Evolutionary conservation across 1,139 yeast species (phyloP), one percentile per base, ranked within the genome.

Genomic region (Yamadazyma songkhlaensis): DNA sequence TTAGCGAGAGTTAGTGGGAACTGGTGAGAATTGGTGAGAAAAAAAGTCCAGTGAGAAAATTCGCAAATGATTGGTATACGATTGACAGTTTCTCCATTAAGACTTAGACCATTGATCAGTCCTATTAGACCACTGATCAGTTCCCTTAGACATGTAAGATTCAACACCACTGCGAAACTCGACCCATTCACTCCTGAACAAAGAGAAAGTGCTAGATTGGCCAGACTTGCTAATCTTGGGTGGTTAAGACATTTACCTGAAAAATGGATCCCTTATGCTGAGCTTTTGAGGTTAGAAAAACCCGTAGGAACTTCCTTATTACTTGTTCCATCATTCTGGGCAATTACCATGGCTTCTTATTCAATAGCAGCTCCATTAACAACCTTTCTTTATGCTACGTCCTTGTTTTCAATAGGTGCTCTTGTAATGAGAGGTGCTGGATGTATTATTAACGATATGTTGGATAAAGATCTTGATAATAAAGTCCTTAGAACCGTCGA

Each of bases 341-440:
- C 87, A 17, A 81, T 84, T 38, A 75, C 87, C 1, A 84, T 92
- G 83, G 97, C 96, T 0, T 92, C 95, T 0, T 83, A 74, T 48
- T 71, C 81, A 45, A 63, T 84, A 0, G 62, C 74, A 1, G 95
- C 96, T 0, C 82, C 96, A 0, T 38, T 86, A 3, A 50, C 77
- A 0, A 73, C 81, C 1, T 79, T 90, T 0, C 43, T 74, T 0
- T 45, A 44, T 25, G 50, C 53, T 3, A 71, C 74, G 47, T 84
- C 82, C 49, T 64, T 90, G 21, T 92, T 90, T 54, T 80, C 92
- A 1, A 67, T 82, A 3, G 99, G 99, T 9, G 79, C 97, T 0
- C 55, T 90, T 29, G 72, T 90, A 11, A 92, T 94, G 96, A 77
- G 99, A 60, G 97, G 97, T 28, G 97, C 97, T 2, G 99, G 98